phyloP scores from a whole-genome alignment of 768 basidiomycete species.

The Fomitopsis pulvina region DNA sequence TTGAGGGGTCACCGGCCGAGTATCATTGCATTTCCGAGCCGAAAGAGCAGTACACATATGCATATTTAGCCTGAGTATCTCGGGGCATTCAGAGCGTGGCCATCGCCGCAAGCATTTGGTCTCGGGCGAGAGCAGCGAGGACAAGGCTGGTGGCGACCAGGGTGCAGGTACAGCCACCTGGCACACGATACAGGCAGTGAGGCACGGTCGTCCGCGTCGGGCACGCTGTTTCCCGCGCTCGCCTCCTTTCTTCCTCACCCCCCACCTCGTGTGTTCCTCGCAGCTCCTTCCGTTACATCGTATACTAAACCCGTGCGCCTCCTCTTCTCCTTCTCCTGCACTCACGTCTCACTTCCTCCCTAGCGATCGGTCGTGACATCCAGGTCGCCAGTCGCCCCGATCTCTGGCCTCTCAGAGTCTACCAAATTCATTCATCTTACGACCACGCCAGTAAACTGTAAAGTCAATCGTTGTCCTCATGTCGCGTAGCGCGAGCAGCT shows the following conservation, averaged over 20 bases:
- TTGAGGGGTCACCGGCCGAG: too few relatives aligned
- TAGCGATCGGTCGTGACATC: not conserved
- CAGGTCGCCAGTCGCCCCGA: not conserved
- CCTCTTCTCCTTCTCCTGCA: not conserved
- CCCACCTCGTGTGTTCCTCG: not conserved
- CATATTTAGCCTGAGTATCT: too few relatives aligned
- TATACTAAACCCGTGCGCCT: not conserved
- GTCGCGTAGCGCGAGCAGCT: constrained; percentile 10
- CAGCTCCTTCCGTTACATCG: not conserved
- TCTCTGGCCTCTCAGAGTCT: constrained; percentile 7
- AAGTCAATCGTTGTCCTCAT: too few relatives aligned
- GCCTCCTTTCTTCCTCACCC: constrained; percentile 1
- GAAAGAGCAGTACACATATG: too few relatives aligned
- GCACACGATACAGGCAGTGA: too few relatives aligned
- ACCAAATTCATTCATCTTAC: constrained; percentile 11
- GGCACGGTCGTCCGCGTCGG: too few relatives aligned
- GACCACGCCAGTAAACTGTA: not conserved
- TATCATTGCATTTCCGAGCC: too few relatives aligned
- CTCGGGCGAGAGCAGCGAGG: too few relatives aligned
- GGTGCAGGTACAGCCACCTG: too few relatives aligned
- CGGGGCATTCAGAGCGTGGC: too few relatives aligned
- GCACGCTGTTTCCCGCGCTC: not conserved
- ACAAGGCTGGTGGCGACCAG: too few relatives aligned
- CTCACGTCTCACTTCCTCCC: not conserved
- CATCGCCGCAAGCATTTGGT: too few relatives aligned